Evolutionary conservation across 768 basidiomycete genomes (phyloP).

Genomic region (Amanita fuliginea): DNA sequence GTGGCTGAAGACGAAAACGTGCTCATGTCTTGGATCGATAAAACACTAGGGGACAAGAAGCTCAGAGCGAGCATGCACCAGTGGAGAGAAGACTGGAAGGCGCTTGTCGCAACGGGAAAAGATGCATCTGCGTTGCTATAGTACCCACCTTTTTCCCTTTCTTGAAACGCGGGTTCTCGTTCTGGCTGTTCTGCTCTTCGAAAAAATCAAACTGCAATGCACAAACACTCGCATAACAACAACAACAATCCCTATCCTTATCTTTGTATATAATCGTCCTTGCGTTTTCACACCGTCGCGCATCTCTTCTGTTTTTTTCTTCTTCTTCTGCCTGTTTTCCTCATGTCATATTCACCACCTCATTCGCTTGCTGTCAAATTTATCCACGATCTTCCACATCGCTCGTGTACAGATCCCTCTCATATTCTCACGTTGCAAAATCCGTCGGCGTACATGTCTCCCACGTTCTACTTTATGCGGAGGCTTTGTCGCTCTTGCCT

Average conservation of each 20-base stretch:
- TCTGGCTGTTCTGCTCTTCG: neutral
- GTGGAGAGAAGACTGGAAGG: constrained; percentile 80
- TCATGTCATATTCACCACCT: neutral
- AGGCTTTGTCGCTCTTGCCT: neutral
- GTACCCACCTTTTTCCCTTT: neutral
- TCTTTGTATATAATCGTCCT: constrained; percentile 4
- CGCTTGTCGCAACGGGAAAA: constrained; percentile 52
- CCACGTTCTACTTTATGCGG: neutral
- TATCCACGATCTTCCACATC: neutral
- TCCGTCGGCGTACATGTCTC: neutral
- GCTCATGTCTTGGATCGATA: constrained; percentile 75
- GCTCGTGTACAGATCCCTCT: neutral
- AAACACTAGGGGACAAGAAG: constrained; percentile 45
- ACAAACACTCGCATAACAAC: neutral
- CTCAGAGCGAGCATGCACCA: constrained; percentile 53
- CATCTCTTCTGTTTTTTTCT: neutral
- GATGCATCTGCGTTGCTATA: constrained; percentile 52
- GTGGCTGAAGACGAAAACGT: constrained; percentile 84
- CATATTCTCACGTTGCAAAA: neutral
- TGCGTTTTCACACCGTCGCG: neutral
- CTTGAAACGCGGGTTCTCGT: neutral
- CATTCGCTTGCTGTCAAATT: neutral
- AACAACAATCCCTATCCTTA: neutral
- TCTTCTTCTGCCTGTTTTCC: neutral
- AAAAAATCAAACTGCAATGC: neutral